These are phyloP conservation scores for Penicillium sp. DNA, from an alignment of 2,329 filamentous ascomycete genomes.

Conservation along the genomic window DNA sequence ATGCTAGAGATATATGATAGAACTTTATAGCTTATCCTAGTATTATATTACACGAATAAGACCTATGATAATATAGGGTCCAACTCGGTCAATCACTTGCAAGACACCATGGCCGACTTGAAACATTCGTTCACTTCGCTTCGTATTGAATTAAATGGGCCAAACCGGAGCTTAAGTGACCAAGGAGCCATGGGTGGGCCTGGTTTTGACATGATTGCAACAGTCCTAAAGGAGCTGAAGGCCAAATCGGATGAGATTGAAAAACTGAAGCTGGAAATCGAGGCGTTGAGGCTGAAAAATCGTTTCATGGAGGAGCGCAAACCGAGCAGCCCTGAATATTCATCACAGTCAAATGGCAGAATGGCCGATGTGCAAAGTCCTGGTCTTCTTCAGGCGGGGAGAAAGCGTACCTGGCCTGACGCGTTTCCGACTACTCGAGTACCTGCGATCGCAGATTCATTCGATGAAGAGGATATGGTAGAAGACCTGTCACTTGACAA, in stretches of 20 bases:
- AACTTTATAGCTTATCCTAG: too few relatives aligned
- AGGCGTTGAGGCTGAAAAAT: conserved; percentile 40
- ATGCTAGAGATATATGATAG: too few relatives aligned
- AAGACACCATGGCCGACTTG: conserved; percentile 43
- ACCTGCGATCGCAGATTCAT: conserved; percentile 35
- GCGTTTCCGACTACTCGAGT: conserved; percentile 27
- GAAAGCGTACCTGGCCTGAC: conserved; percentile 36
- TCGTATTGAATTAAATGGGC: conserved; percentile 39
- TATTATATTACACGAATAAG: too few relatives aligned
- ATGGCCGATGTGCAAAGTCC: conserved; percentile 37
- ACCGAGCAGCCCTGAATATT: conserved; percentile 11
- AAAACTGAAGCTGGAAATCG: conserved; percentile 40
- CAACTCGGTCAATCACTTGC: conserved; percentile 40
- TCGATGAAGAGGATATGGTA: conserved; percentile 35
- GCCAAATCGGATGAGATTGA: conserved; percentile 43
- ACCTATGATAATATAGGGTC: too few relatives aligned
- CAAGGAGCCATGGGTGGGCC: conserved; percentile 19
- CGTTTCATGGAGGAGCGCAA: conserved; percentile 36
- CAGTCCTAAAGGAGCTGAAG: conserved; percentile 41
- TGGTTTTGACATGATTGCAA: conserved; percentile 41
- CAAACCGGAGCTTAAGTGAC: conserved; percentile 26
- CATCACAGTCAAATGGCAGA: conserved; percentile 9
- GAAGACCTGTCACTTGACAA: conserved; percentile 31
- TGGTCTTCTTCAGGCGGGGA: conserved; percentile 35
- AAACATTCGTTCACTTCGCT: conserved; percentile 42